Evolutionary conservation across 2,329 filamentous ascomycete species (phyloP), one percentile per base, ranked within the genome.

Genomic region (Colletotrichum acutatum): DNA sequence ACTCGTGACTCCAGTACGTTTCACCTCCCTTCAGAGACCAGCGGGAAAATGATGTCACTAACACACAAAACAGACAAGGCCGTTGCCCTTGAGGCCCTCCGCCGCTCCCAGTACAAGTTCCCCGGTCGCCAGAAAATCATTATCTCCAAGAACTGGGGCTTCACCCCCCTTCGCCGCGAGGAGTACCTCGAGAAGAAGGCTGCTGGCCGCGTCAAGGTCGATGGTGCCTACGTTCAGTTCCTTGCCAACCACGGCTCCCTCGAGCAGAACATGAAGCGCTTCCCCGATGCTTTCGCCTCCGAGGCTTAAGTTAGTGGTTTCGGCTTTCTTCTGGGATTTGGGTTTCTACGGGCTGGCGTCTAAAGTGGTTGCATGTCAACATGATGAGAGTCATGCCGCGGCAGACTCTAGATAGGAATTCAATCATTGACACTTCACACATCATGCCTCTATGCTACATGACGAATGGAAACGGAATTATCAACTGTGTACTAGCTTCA

Each of bases 71-170:
- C 77, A 94, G 92, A 97, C 93, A 95, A 95, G 82, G 93, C 93
- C 80, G 91, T 93, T 83, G 97, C 97, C 85, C 95, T 99, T 83
- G 97, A 99, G 93, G 97, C 97, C 84, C 94, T 99, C 86, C 96
- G 97, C 86, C 95, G 97, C 86, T 97, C 95, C 79, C 97, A 98
- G 93, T 98, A 98, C 95, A 99, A 98, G 94, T 99, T 99, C 94
- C 97, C 97, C 80, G 97, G 97, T 87, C 96, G 97, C 89, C 97
- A 99, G 92, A 99, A 99, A 95, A 98, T 99, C 90, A 98, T 99
- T 83, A 93, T 98, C 89, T 97, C 94, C 91, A 99, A 98, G 95
- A 99, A 99, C 93, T 99, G 97, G 97, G 97, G 97, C 81, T 99
- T 99, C 94, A 99, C 97, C 76, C 95, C 95, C 84, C 94, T 99